Conservation (phyloP, 2,329 filamentous ascomycete species). For the Cytospora paraplurivora region DNA sequence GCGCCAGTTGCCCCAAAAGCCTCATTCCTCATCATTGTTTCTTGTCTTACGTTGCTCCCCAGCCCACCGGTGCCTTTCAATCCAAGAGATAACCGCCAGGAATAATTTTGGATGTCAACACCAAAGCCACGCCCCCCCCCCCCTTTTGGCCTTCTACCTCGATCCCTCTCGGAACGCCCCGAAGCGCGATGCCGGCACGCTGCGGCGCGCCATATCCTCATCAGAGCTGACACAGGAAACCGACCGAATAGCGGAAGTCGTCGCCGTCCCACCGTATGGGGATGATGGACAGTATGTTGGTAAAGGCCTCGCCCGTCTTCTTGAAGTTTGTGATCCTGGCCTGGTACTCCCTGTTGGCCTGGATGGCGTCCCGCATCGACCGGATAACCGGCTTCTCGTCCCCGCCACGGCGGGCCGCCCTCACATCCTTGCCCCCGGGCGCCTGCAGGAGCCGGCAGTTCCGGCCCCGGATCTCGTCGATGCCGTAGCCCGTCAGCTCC, state of each 20-base stretch:
- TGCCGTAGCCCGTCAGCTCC: slow-evolving; percentile 75
- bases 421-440: slow-evolving; percentile 65
- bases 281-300: slow-evolving; percentile 84
- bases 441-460: slow-evolving; percentile 87
- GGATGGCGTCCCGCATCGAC: slow-evolving; percentile 51
- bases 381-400: slow-evolving; percentile 63
- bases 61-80: background rate
- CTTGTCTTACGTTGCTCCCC: background rate
- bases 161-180: too few species aligned
- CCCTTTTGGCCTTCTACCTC: too few species aligned
- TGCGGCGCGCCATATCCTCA: too few species aligned
- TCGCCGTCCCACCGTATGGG: slow-evolving; percentile 70
- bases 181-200: too few species aligned
- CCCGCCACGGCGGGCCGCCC: slow-evolving; percentile 64
- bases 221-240: slow-evolving; percentile 67
- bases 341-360: slow-evolving; percentile 49
- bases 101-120: too few species aligned
- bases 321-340: slow-evolving; percentile 73
- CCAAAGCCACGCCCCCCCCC: too few species aligned
- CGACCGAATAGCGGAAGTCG: slow-evolving; percentile 72
- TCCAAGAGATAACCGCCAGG: background rate
- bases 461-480: slow-evolving; percentile 71
- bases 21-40: background rate
- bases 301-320: slow-evolving; percentile 76
- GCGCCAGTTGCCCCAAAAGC: background rate